Evolutionary conservation across 1,139 yeast genomes (phyloP).

Genomic region (Torulaspora pretoriensis): DNA sequence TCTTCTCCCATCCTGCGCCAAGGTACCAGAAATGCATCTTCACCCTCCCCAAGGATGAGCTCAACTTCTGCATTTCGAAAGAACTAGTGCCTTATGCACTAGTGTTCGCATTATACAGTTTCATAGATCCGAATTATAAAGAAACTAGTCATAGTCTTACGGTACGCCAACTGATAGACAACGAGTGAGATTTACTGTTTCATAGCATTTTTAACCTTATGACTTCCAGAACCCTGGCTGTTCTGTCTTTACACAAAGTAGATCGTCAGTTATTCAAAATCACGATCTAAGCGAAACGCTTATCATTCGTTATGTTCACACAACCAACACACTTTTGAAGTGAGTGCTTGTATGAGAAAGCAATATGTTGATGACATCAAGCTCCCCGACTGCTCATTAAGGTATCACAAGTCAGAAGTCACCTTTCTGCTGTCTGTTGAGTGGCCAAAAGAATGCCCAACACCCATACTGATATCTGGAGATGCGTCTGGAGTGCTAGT

Average conservation of each 20-base stretch:
- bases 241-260: too few relatives aligned
- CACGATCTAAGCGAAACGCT: neutral
- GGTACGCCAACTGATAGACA: neutral
- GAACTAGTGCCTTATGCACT: neutral
- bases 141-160: too few relatives aligned
- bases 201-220: too few relatives aligned
- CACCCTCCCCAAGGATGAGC: conserved; percentile 13
- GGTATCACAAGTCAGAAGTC: conserved; percentile 21
- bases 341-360: neutral
- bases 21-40: conserved; percentile 8
- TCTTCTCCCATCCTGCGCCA: conserved; percentile 13
- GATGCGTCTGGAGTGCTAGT: conserved; percentile 28
- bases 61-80: conserved; percentile 7
- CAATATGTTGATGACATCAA: conserved; percentile 8
- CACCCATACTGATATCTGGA: conserved; percentile 28
- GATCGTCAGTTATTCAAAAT: neutral
- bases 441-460: neutral
- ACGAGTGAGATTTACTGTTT: neutral
- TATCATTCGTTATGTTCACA: neutral
- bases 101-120: neutral
- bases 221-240: too few relatives aligned
- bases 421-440: conserved; percentile 14
- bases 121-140: neutral
- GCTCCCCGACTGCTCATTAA: conserved; percentile 19
- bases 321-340: neutral